These are phyloP conservation scores for Elsinoe arachidis DNA, from an alignment of 2,329 filamentous ascomycete species.

Conservation along the genomic window DNA sequence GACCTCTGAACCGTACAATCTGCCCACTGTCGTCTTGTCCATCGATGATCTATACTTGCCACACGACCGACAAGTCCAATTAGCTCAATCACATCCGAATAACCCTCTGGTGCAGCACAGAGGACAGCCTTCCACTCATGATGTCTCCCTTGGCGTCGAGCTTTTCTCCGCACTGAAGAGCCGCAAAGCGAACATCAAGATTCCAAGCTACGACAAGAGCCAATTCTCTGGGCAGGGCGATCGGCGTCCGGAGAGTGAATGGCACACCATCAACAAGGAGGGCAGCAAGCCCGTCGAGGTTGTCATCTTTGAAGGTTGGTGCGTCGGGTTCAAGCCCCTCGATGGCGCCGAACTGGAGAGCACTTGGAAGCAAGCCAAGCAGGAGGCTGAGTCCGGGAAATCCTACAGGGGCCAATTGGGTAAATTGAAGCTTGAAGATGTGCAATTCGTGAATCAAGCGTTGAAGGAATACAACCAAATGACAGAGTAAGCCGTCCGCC, in stretches of 20 bases:
- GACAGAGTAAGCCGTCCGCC: conserved; percentile 37
- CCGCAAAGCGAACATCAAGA: conserved; percentile 43
- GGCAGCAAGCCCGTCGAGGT: conserved; percentile 46
- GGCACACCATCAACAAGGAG: conserved; percentile 51
- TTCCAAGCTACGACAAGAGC: conserved; percentile 81
- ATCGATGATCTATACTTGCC: conserved; percentile 86
- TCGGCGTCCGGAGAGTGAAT: conserved; percentile 53
- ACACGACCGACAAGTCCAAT: conserved; percentile 56
- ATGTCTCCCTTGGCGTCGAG: conserved; percentile 53
- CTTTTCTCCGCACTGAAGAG: conserved; percentile 54
- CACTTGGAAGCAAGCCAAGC: conserved; percentile 43
- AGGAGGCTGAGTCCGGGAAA: conserved; percentile 40
- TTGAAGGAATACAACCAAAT: conserved; percentile 51
- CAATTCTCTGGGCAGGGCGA: conserved; percentile 69
- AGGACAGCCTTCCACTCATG: conserved; percentile 78
- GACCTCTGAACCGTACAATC: conserved; percentile 46
- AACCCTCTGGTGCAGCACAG: conserved; percentile 74
- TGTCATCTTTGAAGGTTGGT: conserved; percentile 85
- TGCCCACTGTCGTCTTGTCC: conserved; percentile 63
- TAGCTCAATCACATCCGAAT: conserved; percentile 55
- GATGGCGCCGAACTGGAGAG: conserved; percentile 45
- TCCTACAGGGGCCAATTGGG: conserved; percentile 44
- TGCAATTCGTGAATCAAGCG: conserved; percentile 51
- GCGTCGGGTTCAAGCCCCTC: conserved; percentile 69
- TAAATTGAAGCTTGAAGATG: conserved; percentile 46